Evolutionary conservation across 139 green algal species (phyloP), one percentile per base, ranked within the genome.

Genomic region (Chlorella sp.): DNA sequence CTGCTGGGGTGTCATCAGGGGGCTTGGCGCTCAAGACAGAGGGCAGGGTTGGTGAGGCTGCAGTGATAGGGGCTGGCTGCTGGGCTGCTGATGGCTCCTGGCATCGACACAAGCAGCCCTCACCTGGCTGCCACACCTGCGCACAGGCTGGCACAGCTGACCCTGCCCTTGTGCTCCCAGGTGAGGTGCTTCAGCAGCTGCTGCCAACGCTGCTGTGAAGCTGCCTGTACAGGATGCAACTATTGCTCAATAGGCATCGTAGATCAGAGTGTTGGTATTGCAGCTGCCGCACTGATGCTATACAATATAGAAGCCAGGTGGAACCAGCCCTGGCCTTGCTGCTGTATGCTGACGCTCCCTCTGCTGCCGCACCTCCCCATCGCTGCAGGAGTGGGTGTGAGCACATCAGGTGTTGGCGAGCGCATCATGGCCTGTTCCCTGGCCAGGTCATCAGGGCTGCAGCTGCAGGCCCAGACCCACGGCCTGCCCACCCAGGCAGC

Each of bases 1-100:
- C 88, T 1, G 75, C 88, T 2, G 92, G 86, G 0, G 92, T 97
- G 27, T 96, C 90, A 6, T 93, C 85, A 27, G 92, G 92, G 2
- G 92, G 92, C 63, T 90, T 97, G 51, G 89, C 86, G 0, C 67
- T 97, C 72, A 97, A 97, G 76, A 31, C 59, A 27, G 67, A 80
- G 1, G 91, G 91, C 1, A 74, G 91, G 2, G 82, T 97, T 2
- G 91, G 91, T 0, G 92, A 97, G 81, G 91, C 91, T 26, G 92
- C 90, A 3, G 51, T 89, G 36, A 84, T 82, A 30, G 91, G 87
- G 20, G 82, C 78, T 29, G 91, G 92, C 55, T 96, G 89, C 73
- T 97, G 88, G 88, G 31, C 51, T n/a, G 42, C 10, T 10, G 10
- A 55, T 26, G 42, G 10, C 42, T 55, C 10, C 10, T 10, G 10